These are phyloP conservation scores for Waitea zeae DNA, from an alignment of 1,284 basidiomycete species.

Conservation along the genomic window DNA sequence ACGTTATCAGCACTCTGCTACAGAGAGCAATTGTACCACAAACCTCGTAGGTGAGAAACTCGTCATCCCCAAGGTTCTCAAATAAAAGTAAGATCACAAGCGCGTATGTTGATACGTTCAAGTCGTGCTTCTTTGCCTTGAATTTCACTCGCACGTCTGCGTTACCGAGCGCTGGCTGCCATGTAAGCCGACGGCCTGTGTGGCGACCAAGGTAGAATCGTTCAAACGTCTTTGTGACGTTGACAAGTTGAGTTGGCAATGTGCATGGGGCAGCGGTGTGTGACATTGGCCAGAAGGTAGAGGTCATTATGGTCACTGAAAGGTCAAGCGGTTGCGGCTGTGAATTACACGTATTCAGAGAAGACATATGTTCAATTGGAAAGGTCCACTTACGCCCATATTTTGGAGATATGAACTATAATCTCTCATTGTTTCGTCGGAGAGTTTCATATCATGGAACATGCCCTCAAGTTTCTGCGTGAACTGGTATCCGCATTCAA, in stretches of 20 bases:
- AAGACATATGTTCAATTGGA: not conserved
- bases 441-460: slow-evolving; percentile 96
- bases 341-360: slow-evolving; percentile 5
- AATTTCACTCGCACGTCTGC: slow-evolving; percentile 83
- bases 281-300: slow-evolving; percentile 84
- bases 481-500: slow-evolving; percentile 94
- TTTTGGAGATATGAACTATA: slow-evolving; percentile 50
- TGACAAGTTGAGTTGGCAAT: slow-evolving; percentile 48
- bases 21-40: slow-evolving; percentile 9
- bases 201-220: slow-evolving; percentile 83
- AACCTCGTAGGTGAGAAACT: slow-evolving; percentile 61
- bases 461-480: slow-evolving; percentile 98
- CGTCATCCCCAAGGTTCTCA: slow-evolving; percentile 50
- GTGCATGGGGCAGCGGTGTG: slow-evolving; percentile 44
- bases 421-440: slow-evolving; percentile 64
- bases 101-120: slow-evolving; percentile 88
- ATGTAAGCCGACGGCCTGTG: slow-evolving; percentile 80
- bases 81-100: slow-evolving; percentile 84
- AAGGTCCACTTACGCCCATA: slow-evolving; percentile 23
- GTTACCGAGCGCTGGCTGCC: slow-evolving; percentile 87
- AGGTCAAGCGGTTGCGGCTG: slow-evolving; percentile 65
- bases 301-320: slow-evolving; percentile 80
- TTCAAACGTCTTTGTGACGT: slow-evolving; percentile 66
- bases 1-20: not conserved
- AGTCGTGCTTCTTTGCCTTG: slow-evolving; percentile 67